Evolutionary conservation across 192 early-diverging fungal species (phyloP).

Genomic region (Coemansia sp.): DNA sequence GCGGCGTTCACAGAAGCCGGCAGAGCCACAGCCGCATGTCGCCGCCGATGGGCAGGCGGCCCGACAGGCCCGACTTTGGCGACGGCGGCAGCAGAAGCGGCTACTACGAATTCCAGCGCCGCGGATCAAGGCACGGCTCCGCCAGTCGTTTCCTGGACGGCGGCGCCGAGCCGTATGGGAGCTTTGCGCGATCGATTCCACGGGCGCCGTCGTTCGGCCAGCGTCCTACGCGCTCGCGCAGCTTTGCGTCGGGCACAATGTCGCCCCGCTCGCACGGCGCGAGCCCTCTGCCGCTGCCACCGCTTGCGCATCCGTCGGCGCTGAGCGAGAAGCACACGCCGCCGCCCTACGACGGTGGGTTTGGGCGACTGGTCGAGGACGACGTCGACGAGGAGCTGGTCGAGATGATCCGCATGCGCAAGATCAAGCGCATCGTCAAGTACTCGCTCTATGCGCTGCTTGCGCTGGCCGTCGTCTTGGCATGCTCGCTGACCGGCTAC

Average conservation of each 20-base stretch:
- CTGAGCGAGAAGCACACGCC: constrained; percentile 30
- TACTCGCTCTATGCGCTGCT: constrained; percentile 21
- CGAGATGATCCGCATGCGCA: constrained; percentile 32
- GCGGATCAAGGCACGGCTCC: constrained; percentile 10
- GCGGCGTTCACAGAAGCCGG: constrained; percentile 3
- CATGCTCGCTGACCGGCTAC: constrained; percentile 30
- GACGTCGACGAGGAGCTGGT: constrained; percentile 39
- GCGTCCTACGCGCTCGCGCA: constrained; percentile 8
- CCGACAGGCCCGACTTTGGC: constrained; percentile 12
- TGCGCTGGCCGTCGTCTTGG: constrained; percentile 15
- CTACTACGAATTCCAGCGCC: constrained; percentile 31
- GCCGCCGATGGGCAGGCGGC: constrained; percentile 17
- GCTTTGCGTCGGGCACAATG: constrained; percentile 14
- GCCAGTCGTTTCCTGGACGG: constrained; percentile 10
- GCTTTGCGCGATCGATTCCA: constrained; percentile 18
- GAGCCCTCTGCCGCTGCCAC: constrained; percentile 9
- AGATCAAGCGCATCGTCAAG: constrained; percentile 27
- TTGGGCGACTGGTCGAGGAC: constrained; percentile 11
- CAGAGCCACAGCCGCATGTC: constrained; percentile 15
- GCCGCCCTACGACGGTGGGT: constrained; percentile 29
- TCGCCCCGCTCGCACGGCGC: constrained; percentile 18
- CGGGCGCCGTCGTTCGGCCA: constrained; percentile 28
- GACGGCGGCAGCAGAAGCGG: constrained; percentile 15
- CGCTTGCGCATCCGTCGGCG: constrained; percentile 10
- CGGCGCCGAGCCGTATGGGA: constrained; percentile 3